A percentile compares a stretch with the other conserved stretches of the same genome.
phyloP scores from a whole-genome alignment of 768 basidiomycete genomes.

The Pleurotus tuber-regium region DNA sequence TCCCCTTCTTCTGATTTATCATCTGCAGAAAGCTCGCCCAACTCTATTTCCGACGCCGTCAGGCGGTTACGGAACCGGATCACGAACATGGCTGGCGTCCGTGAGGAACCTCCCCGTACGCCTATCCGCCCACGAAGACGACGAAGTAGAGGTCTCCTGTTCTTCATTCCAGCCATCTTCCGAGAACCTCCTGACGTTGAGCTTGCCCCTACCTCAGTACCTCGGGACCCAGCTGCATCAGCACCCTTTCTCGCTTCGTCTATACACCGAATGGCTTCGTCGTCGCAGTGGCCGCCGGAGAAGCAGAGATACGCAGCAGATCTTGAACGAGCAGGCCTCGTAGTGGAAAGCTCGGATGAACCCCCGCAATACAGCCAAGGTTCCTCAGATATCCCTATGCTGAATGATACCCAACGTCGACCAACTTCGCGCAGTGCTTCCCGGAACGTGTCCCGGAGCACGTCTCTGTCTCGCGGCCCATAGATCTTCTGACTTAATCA shows the following conservation, averaged over 20 bases:
- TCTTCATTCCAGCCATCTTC: conserved; percentile 83
- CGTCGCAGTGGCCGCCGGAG: conserved; percentile 37
- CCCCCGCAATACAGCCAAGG: neutral
- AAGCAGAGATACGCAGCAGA: conserved; percentile 40
- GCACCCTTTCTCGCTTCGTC: neutral
- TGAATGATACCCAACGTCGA: conserved; percentile 4
- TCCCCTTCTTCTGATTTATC: conserved; percentile 51
- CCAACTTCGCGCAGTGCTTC: conserved; percentile 12
- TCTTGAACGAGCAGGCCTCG: conserved; percentile 27
- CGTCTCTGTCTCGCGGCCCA: conserved; percentile 8
- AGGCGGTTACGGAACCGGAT: conserved; percentile 57
- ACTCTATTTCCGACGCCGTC: conserved; percentile 52
- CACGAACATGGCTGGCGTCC: conserved; percentile 42
- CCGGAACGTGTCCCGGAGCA: conserved; percentile 10
- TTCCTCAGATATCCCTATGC: neutral
- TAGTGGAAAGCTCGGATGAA: conserved; percentile 10
- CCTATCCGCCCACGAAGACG: conserved; percentile 47
- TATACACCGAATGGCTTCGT: conserved; percentile 10
- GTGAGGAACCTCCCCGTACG: conserved; percentile 40
- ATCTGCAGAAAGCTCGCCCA: conserved; percentile 33
- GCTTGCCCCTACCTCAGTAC: conserved; percentile 25
- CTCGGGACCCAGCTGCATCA: conserved; percentile 8
- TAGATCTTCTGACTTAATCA: neutral
- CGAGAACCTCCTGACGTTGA: conserved; percentile 49
- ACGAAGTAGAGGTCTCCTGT: conserved; percentile 61